These are phyloP conservation scores for Coriolopsis trogii DNA, from an alignment of 1,284 basidiomycete genomes.

Conservation along the genomic window DNA sequence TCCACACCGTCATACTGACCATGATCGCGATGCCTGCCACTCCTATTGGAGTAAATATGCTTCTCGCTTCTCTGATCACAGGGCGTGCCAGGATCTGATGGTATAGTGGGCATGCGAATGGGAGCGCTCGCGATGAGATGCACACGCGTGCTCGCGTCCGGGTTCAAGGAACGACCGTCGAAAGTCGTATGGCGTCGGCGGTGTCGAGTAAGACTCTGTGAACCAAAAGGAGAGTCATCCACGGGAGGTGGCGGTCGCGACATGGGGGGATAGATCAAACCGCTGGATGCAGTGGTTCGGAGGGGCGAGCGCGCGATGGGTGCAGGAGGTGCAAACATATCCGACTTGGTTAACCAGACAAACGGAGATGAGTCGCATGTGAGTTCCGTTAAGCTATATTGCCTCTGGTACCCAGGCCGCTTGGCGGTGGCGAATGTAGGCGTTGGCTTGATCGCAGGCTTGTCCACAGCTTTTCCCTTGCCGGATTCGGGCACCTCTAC, in stretches of 20 bases:
- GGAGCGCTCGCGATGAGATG: slow-evolving; percentile 16
- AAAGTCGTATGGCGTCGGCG: slow-evolving; percentile 6
- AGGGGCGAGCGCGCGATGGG: slow-evolving; percentile 13
- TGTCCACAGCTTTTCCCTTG: background rate
- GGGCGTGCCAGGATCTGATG: background rate
- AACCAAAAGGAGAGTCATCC: slow-evolving; percentile 1
- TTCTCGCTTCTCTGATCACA: slow-evolving; percentile 9
- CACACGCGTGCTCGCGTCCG: background rate
- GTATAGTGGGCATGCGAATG: slow-evolving; percentile 5
- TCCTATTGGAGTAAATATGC: background rate
- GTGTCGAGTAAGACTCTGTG: background rate
- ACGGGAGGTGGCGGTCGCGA: slow-evolving; percentile 2
- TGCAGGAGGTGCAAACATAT: slow-evolving; percentile 19
- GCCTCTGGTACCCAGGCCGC: slow-evolving; percentile 4
- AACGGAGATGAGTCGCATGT: slow-evolving; percentile 26
- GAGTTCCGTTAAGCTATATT: slow-evolving; percentile 33
- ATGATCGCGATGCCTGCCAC: background rate
- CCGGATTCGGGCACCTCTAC: background rate
- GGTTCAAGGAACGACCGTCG: background rate
- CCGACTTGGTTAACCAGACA: slow-evolving; percentile 26
- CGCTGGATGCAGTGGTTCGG: background rate
- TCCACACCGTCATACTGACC: background rate
- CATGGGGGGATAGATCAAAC: slow-evolving; percentile 2
- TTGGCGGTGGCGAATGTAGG: slow-evolving; percentile 13
- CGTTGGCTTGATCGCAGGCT: background rate